Percentiles rank a stretch among this genome's conserved stretches.
phyloP scores from a whole-genome alignment of 495 filamentous ascomycete genomes.

The Tetracladium marchalianum region DNA sequence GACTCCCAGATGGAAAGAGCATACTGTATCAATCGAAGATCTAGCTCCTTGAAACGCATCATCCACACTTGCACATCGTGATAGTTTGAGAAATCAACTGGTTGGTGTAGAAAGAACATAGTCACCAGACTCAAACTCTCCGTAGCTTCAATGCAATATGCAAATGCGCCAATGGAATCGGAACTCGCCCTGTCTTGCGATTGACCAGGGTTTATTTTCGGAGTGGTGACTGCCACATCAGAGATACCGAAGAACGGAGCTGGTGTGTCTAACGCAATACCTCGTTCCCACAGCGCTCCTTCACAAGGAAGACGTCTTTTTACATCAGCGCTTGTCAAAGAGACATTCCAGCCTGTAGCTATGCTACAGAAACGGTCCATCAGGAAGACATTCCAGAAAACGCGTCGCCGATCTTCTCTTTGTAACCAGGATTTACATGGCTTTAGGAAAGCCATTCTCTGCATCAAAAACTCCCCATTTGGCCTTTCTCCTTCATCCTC shows the following conservation, averaged over 20 bases:
- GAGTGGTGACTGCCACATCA: neutral
- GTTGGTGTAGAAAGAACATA: conserved; percentile 28
- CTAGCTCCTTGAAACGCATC: conserved; percentile 34
- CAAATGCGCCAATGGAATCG: conserved; percentile 29
- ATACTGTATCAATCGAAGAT: conserved; percentile 30
- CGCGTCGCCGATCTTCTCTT: conserved; percentile 76
- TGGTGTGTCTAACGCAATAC: conserved; percentile 20
- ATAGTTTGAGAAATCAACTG: conserved; percentile 23
- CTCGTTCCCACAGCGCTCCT: conserved; percentile 25
- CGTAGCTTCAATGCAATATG: conserved; percentile 32
- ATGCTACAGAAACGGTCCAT: conserved; percentile 88
- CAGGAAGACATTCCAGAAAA: conserved; percentile 89
- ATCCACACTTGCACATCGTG: conserved; percentile 30
- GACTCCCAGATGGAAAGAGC: neutral
- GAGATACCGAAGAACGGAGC: conserved; percentile 29
- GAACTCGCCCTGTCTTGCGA: conserved; percentile 18
- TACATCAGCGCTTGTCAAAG: conserved; percentile 28
- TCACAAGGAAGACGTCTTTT: conserved; percentile 30
- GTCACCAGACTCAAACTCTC: conserved; percentile 28
- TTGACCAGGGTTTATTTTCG: neutral
- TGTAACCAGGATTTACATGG: conserved; percentile 85
- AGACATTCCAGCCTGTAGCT: conserved; percentile 77
- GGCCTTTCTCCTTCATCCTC: conserved; percentile 14
- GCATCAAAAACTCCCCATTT: conserved; percentile 17
- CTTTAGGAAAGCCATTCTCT: conserved; percentile 39